A percentile compares a stretch with the other conserved stretches of the same genome.
Evolutionary conservation across 139 green algal genomes (phyloP).

Genomic region (Chlorella sp.): DNA sequence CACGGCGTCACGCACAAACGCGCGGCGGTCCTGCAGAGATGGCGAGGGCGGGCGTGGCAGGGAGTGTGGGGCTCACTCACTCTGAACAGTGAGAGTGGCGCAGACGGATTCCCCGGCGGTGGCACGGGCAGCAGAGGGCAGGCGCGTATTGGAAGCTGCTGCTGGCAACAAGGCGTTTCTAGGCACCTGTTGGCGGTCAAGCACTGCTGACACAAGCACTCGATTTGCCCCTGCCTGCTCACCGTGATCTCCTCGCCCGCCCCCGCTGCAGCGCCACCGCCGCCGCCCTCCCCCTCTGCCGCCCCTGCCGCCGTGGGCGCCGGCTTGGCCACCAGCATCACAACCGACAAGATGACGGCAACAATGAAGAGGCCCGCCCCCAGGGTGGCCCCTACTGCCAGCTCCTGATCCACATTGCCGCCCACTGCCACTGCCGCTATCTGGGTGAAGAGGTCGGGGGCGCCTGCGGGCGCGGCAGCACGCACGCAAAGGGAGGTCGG

Average conservation of each 20-base stretch:
- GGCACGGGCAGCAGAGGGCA: too few relatives aligned
- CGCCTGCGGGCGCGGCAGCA: slow-evolving; percentile 21
- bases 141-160: too few relatives aligned
- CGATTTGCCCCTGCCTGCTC: not conserved
- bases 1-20: slow-evolving; percentile 50
- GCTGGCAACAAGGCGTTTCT: too few relatives aligned
- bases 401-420: slow-evolving; percentile 29
- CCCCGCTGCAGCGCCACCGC: not conserved
- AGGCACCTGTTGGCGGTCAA: too few relatives aligned
- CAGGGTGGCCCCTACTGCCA: slow-evolving; percentile 40
- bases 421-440: slow-evolving; percentile 51
- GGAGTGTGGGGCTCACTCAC: not conserved
- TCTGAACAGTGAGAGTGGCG: not conserved
- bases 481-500: not conserved
- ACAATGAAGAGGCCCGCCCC: slow-evolving; percentile 58
- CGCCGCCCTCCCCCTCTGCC: not conserved
- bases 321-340: slow-evolving; percentile 38
- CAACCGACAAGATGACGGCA: slow-evolving; percentile 50
- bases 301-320: too few relatives aligned
- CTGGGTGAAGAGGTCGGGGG: slow-evolving; percentile 63
- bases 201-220: too few relatives aligned
- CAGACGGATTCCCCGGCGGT: not conserved
- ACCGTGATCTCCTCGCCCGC: slow-evolving; percentile 2
- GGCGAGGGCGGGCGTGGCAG: not conserved
- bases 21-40: slow-evolving; percentile 17